Conservation (phyloP, 2,329 filamentous ascomycete species). For the Neonectria punicea region DNA sequence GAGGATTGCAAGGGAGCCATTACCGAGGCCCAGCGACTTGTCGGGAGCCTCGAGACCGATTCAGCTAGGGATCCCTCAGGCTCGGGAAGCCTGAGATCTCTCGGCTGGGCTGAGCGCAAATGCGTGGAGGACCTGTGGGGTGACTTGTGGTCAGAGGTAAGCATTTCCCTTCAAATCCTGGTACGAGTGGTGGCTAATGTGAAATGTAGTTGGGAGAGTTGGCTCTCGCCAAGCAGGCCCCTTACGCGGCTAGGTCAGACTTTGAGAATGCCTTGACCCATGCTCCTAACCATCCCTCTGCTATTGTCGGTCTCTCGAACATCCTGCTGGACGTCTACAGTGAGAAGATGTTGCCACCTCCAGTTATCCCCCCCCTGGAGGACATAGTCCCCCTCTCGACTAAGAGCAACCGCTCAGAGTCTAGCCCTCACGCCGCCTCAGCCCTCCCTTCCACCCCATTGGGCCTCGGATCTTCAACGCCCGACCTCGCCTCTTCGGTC, state of each 20-base stretch:
- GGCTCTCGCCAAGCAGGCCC: slow-evolving; percentile 67
- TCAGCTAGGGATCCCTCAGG: slow-evolving; percentile 70
- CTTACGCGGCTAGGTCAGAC: slow-evolving; percentile 76
- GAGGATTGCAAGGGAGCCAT: slow-evolving; percentile 85
- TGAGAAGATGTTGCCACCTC: slow-evolving; percentile 70
- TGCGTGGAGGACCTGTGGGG: slow-evolving; percentile 86
- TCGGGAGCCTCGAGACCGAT: slow-evolving; percentile 76
- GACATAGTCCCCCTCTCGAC: slow-evolving; percentile 22
- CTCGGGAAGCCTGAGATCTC: slow-evolving; percentile 68
- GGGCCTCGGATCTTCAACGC: slow-evolving; percentile 53
- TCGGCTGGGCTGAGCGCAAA: slow-evolving; percentile 82
- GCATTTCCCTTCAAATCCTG: slow-evolving; percentile 41
- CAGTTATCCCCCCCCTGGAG: slow-evolving; percentile 60
- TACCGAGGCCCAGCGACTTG: slow-evolving; percentile 82
- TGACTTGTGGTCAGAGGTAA: slow-evolving; percentile 84
- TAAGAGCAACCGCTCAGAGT: slow-evolving; percentile 6
- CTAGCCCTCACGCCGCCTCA: slow-evolving; percentile 22
- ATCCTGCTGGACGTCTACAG: slow-evolving; percentile 88
- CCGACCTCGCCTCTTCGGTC: slow-evolving; percentile 29
- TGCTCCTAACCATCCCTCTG: slow-evolving; percentile 80
- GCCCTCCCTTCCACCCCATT: slow-evolving; percentile 58
- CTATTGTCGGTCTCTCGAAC: slow-evolving; percentile 84
- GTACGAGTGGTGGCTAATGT: slow-evolving; percentile 17
- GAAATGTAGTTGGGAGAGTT: slow-evolving; percentile 73
- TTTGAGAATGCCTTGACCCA: slow-evolving; percentile 87